Base-by-base conservation (phyloP, 306 rosid species). In the Pyrus betulifolia region DNA sequence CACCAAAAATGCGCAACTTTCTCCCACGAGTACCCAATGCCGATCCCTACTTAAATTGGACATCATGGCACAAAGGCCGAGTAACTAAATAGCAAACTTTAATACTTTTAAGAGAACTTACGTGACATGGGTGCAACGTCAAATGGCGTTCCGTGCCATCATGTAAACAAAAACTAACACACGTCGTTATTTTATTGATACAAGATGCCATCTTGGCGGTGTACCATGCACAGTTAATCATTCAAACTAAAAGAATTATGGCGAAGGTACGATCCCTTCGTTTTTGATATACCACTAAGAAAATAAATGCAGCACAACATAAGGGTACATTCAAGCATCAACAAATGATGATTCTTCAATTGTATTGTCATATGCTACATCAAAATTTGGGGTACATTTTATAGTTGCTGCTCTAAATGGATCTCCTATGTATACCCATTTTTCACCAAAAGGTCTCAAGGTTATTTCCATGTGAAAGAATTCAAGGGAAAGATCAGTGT, bases 401-500 rank as follows among this genome's bases (percentile, higher is more conserved):
- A 82, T 73, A 84, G 69, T 78, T 35, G 52, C 76, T 69, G 80
- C 61, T 77, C 84, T 83, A 73, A 64, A 66, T 52, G 59, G n/a
- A 82, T 72, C 82, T 76, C 33, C 64, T 72, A 45, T 27, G 71
- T 86, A 81, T 78, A 72, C 77, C 77, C 74, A 62, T 68, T 54
- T 58, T 54, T 61, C 83, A 60, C 49, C 49, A 71, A 78, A 62
- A 83, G 59, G 57, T 63, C 72, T 85, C 84, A 71, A 67, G 72
- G 72, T 87, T 85, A 87, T 89, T 88, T 80, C 77, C 84, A 71
- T 35, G 67, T 25, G 14, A 76, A 81, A 85, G 79, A 85, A 85
- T 80, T 14, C 65, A 45, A 75, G 69, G 80, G 4, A 60, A 83
- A 80, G 70, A 62, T 61, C 64, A 80, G 74, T 42, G 80, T 80